Conservation (phyloP, 2,329 filamentous ascomycete genomes). For the Trichoderma sp. region DNA sequence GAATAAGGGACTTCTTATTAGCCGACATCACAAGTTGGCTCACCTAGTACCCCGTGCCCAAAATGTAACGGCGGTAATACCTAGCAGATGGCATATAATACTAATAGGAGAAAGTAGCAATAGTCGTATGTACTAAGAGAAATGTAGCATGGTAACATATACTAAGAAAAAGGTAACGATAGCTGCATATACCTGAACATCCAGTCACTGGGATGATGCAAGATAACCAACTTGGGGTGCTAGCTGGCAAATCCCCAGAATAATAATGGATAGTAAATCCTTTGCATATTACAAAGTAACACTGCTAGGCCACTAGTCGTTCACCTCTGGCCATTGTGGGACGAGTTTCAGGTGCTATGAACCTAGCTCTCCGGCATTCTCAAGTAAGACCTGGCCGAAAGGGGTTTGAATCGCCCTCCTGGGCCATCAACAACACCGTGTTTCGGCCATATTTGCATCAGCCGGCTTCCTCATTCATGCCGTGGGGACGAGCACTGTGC, state of each 20-base stretch:
- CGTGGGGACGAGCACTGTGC: neutral
- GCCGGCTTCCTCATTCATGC: conserved; percentile 8
- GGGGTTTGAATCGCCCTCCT: neutral
- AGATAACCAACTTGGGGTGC: neutral
- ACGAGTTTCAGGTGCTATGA: conserved; percentile 13
- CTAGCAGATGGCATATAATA: neutral
- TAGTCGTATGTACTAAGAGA: neutral
- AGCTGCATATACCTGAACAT: neutral
- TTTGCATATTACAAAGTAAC: neutral
- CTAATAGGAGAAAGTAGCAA: neutral
- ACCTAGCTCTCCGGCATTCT: neutral
- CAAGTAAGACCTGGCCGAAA: neutral
- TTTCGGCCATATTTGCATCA: neutral
- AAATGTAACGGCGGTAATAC: neutral
- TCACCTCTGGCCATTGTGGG: conserved; percentile 13
- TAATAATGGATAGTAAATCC: neutral
- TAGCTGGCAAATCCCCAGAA: neutral
- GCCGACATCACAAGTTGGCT: neutral
- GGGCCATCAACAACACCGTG: neutral
- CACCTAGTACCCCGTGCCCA: no score
- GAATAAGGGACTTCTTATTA: neutral
- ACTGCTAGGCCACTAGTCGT: neutral
- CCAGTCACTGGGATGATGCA: neutral
- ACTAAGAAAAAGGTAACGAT: neutral
- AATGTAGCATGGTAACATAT: neutral